Conservation (phyloP, 23 red algal species). For the Agarophyton chilense region DNA sequence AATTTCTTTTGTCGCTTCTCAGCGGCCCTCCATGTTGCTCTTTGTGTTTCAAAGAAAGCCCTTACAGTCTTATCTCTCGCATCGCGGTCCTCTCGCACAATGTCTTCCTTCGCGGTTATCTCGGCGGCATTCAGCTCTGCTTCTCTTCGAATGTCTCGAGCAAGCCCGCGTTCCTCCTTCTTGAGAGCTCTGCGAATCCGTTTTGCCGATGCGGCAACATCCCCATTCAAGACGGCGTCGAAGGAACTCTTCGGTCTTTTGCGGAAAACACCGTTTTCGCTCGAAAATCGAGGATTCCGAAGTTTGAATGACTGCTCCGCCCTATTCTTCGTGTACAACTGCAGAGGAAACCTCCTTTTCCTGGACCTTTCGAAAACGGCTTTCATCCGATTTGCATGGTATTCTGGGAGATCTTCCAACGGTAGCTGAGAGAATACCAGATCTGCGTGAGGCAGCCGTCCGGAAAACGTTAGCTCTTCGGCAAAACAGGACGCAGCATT, state of each 20-base stretch:
- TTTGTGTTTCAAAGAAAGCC: constrained; percentile 54
- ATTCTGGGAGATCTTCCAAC: not conserved
- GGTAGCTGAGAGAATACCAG: constrained; percentile 1
- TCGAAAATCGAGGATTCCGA: constrained; percentile 46
- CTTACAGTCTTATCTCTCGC: constrained; percentile 26
- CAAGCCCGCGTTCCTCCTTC: constrained; percentile 51
- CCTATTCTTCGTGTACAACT: constrained; percentile 21
- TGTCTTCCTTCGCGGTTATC: not conserved
- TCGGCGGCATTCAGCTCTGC: constrained; percentile 22
- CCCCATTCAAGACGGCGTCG: constrained; percentile 2
- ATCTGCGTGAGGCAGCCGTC: constrained; percentile 46
- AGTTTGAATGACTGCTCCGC: not conserved
- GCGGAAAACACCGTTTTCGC: constrained; percentile 51
- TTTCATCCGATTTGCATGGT: not conserved
- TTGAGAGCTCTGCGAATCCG: constrained; percentile 46
- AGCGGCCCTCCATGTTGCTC: constrained; percentile 50
- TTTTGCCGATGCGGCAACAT: constrained; percentile 30
- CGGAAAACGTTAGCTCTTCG: constrained; percentile 12
- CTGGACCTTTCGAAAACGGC: not conserved
- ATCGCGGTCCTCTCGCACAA: constrained; percentile 29
- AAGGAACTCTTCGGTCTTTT: constrained; percentile 16
- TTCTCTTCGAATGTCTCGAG: constrained; percentile 45
- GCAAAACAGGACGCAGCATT: not conserved
- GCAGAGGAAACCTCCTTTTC: constrained; percentile 14
- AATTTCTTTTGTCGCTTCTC: constrained; percentile 67